Evolutionary conservation across 2,329 filamentous ascomycete genomes (phyloP).

Genomic region (Ophiostoma populinum): DNA sequence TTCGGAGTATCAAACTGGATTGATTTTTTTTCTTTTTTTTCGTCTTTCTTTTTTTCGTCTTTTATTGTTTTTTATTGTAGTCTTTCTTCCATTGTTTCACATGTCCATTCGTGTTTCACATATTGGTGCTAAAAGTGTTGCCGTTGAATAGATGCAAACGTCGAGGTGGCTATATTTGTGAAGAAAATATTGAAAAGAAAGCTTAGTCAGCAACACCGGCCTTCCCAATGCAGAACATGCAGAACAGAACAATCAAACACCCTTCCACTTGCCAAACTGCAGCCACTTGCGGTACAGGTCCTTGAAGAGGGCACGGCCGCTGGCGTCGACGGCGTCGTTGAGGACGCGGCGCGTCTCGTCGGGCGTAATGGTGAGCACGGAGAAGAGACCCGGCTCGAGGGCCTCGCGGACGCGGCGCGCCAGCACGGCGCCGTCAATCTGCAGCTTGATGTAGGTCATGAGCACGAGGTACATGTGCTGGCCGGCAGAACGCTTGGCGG

Average conservation of each 20-base stretch:
- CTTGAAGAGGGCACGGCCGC: constrained; percentile 39
- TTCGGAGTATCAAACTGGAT: constrained; percentile 87
- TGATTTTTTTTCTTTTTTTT: constrained; percentile 1
- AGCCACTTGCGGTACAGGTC: constrained; percentile 41
- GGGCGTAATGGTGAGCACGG: constrained; percentile 40
- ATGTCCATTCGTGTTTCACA: not conserved
- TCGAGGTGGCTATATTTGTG: too few relatives aligned
- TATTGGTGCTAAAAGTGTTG: not conserved
- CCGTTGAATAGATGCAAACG: not conserved
- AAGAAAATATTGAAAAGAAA: too few relatives aligned
- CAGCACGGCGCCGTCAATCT: constrained; percentile 33
- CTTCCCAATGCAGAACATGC: too few relatives aligned
- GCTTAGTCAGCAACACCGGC: too few relatives aligned
- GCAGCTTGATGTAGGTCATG: constrained; percentile 41
- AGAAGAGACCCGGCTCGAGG: constrained; percentile 39
- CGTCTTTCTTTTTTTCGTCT: not conserved
- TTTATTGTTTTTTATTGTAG: not conserved
- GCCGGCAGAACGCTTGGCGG: constrained; percentile 42
- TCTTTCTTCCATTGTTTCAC: not conserved
- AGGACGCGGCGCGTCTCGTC: constrained; percentile 36
- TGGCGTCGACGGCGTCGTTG: constrained; percentile 41
- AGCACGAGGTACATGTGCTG: constrained; percentile 44
- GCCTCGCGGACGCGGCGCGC: constrained; percentile 33
- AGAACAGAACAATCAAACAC: constrained; percentile 23
- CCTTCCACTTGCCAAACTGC: constrained; percentile 48